These are phyloP conservation scores for Meira nashicola DNA, from an alignment of 1,284 basidiomycete genomes.

Conservation along the genomic window DNA sequence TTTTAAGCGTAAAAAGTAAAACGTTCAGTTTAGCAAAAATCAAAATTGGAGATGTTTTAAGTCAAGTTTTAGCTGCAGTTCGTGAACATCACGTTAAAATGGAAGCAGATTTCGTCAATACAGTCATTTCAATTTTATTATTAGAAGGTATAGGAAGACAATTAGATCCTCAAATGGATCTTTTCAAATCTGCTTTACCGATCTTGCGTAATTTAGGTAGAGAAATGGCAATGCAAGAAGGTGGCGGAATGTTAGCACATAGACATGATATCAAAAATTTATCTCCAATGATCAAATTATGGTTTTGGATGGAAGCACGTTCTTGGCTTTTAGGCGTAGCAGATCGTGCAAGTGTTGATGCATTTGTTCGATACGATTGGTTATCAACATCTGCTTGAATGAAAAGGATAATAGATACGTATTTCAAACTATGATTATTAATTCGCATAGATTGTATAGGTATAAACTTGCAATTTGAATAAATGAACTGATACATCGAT, in stretches of 20 bases:
- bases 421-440: no score
- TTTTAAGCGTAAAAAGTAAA: constrained; percentile 86
- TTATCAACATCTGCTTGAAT: constrained; percentile 8
- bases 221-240: constrained; percentile 20
- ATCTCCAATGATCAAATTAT: constrained; percentile 18
- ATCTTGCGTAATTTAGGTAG: constrained; percentile 43
- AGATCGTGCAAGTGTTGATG: constrained; percentile 1
- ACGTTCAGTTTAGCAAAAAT: constrained; percentile 94
- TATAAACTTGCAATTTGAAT: neutral
- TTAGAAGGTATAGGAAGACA: constrained; percentile 94
- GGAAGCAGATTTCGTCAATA: constrained; percentile 98
- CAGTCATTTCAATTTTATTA: constrained; percentile 85
- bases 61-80: constrained; percentile 80
- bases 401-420: neutral
- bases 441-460: no score
- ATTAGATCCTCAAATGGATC: constrained; percentile 73
- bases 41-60: constrained; percentile 88
- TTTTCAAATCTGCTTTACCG: constrained; percentile 48
- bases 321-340: constrained; percentile 10
- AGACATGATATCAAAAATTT: constrained; percentile 3
- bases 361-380: constrained; percentile 13
- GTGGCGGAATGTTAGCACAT: constrained; percentile 7
- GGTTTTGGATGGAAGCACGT: constrained; percentile 19
- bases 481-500: no score
- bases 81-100: constrained; percentile 93